phyloP scores from a whole-genome alignment of 2,329 filamentous ascomycete species.

The Cercospora nicotianae region DNA sequence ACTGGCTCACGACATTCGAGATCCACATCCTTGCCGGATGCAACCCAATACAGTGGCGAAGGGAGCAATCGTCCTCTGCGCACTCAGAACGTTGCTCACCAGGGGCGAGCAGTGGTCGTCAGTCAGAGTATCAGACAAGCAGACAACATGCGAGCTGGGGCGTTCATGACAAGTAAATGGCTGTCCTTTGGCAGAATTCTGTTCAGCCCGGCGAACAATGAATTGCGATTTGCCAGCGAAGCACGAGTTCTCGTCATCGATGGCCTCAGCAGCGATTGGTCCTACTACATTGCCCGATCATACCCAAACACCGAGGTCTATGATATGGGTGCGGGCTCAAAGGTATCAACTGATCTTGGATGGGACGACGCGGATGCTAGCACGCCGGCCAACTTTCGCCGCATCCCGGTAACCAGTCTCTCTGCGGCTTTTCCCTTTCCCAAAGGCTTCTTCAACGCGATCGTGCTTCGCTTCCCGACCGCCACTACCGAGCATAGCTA shows the following conservation, averaged over 20 bases:
- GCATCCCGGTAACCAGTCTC: constrained; percentile 67
- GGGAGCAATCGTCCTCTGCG: neutral
- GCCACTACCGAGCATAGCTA: constrained; percentile 69
- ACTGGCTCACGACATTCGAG: constrained; percentile 32
- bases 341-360: constrained; percentile 1
- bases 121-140: neutral
- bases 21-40: constrained; percentile 35
- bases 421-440: constrained; percentile 71
- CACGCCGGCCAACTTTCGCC: constrained; percentile 65
- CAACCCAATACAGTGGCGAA: neutral
- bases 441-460: constrained; percentile 70
- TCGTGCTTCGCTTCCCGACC: constrained; percentile 74
- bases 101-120: neutral
- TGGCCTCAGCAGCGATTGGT: constrained; percentile 87
- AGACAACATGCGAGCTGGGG: constrained; percentile 67
- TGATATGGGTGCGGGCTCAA: constrained; percentile 49
- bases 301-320: constrained; percentile 75
- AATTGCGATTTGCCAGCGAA: constrained; percentile 61
- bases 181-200: constrained; percentile 80
- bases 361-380: constrained; percentile 30
- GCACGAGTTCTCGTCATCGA: constrained; percentile 74
- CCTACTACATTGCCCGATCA: constrained; percentile 78
- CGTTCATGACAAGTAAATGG: constrained; percentile 85
- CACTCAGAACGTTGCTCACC: neutral
- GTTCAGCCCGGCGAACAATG: constrained; percentile 75